Evolutionary conservation across 352 stramenopile species (phyloP).

Genomic region (Nothophytophthora sp.): DNA sequence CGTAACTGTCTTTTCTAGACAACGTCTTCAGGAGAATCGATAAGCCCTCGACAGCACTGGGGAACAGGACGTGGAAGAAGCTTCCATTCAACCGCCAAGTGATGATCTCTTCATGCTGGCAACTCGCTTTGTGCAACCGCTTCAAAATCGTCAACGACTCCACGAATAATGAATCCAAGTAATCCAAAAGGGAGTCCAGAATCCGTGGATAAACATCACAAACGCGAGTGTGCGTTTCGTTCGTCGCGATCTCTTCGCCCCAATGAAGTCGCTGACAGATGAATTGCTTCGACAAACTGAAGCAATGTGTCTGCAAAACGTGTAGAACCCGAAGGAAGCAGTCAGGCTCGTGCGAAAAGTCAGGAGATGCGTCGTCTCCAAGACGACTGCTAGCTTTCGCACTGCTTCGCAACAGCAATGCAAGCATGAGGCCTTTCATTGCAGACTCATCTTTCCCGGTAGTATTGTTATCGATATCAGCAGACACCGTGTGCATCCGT

Average conservation of each 20-base stretch:
- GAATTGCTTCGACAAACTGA: slow-evolving; percentile 28
- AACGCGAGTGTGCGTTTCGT: neutral
- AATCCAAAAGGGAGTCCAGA: slow-evolving; percentile 30
- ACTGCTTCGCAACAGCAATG: slow-evolving; percentile 23
- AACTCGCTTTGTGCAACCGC: slow-evolving; percentile 47
- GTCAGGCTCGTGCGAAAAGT: slow-evolving; percentile 17
- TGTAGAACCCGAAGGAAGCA: slow-evolving; percentile 38
- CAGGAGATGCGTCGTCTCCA: slow-evolving; percentile 12
- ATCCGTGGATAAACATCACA: slow-evolving; percentile 13
- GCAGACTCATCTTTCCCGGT: slow-evolving; percentile 4
- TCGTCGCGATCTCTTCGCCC: neutral
- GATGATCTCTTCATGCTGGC: slow-evolving; percentile 59
- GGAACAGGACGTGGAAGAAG: slow-evolving; percentile 50
- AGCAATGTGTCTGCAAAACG: slow-evolving; percentile 43
- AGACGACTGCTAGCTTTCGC: slow-evolving; percentile 19
- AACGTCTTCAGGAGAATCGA: slow-evolving; percentile 23
- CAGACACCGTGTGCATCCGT: neutral
- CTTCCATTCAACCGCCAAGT: slow-evolving; percentile 47
- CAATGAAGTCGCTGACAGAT: neutral
- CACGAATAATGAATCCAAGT: slow-evolving; percentile 37
- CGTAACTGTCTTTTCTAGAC: neutral
- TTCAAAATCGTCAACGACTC: slow-evolving; percentile 42
- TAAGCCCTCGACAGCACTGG: slow-evolving; percentile 46
- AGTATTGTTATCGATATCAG: neutral
- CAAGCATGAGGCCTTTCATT: slow-evolving; percentile 24